These are phyloP conservation scores for Corynascus novoguineensis DNA, from an alignment of 495 filamentous ascomycete genomes.

Conservation along the genomic window DNA sequence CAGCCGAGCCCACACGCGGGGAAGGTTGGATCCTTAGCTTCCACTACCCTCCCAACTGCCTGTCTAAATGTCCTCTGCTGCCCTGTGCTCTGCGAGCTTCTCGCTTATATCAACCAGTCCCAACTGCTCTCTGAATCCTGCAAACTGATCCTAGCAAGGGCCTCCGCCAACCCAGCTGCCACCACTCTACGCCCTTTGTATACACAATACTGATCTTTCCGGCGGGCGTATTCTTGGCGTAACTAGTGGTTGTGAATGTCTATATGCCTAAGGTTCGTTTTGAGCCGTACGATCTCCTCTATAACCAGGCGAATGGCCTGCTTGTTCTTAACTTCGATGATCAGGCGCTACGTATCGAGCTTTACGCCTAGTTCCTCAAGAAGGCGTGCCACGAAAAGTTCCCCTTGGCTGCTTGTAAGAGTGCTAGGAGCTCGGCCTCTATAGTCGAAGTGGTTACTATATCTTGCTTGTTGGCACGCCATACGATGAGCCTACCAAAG, in stretches of 20 bases:
- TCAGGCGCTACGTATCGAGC: neutral
- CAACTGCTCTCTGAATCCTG: neutral
- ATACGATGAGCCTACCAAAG: conserved; percentile 22
- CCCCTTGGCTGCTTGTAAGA: conserved; percentile 19
- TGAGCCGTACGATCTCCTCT: neutral
- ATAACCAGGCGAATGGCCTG: neutral
- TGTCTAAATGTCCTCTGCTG: neutral
- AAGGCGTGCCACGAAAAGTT: neutral
- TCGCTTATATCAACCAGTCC: neutral
- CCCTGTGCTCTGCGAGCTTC: neutral
- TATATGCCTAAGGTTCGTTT: neutral
- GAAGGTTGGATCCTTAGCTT: neutral
- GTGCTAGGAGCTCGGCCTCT: conserved; percentile 24
- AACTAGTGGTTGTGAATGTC: neutral
- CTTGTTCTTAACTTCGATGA: neutral
- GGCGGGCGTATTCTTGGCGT: neutral
- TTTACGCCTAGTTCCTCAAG: neutral
- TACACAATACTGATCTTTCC: neutral
- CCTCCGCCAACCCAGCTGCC: neutral
- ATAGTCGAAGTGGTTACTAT: conserved; percentile 29
- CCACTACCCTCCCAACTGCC: no score
- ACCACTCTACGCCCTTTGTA: neutral
- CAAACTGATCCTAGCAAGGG: neutral
- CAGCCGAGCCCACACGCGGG: neutral
- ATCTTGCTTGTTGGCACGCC: conserved; percentile 23